phyloP scores from a whole-genome alignment of 2,329 filamentous ascomycete genomes.

The Curvularia eragrostidis region DNA sequence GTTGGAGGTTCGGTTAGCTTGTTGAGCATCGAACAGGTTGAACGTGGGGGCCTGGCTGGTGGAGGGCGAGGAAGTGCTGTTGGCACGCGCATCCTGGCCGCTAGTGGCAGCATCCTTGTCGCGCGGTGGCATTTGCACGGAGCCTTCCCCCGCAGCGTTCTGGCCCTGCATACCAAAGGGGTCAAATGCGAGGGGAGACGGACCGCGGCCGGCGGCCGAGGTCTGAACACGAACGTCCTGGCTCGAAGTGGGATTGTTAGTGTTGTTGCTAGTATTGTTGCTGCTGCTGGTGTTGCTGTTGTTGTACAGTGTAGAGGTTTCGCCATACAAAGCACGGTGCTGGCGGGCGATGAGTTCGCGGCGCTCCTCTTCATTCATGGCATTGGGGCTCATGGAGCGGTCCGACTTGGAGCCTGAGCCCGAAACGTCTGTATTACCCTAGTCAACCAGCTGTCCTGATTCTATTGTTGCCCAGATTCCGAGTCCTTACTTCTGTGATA shows the following conservation, averaged over 20 bases:
- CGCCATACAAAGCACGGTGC: conserved; percentile 91
- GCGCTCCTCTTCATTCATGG: conserved; percentile 94
- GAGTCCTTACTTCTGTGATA: conserved; percentile 98
- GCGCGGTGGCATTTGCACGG: conserved; percentile 60
- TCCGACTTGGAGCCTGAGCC: conserved; percentile 80
- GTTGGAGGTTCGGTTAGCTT: conserved; percentile 78
- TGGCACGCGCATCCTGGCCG: conserved; percentile 71
- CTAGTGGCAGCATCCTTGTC: conserved; percentile 55
- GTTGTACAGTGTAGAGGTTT: conserved; percentile 70
- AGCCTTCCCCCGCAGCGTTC: conserved; percentile 59
- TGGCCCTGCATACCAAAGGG: conserved; percentile 63
- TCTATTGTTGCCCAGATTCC: conserved; percentile 71
- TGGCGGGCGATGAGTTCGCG: conserved; percentile 95
- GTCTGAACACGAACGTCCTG: conserved; percentile 68
- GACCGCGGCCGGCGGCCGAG: conserved; percentile 69
- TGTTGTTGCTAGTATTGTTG: conserved; percentile 62
- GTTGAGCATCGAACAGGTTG: conserved; percentile 63
- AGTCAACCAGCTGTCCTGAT: conserved; percentile 52
- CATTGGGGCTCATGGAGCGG: conserved; percentile 80
- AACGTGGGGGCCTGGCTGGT: conserved; percentile 63
- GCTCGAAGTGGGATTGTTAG: conserved; percentile 66
- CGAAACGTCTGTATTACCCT: conserved; percentile 73
- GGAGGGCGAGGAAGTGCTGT: conserved; percentile 85
- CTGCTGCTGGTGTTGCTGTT: conserved; percentile 63
- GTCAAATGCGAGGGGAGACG: conserved; percentile 83